These are phyloP conservation scores for Trypanosoma conorhini DNA, from an alignment of 208 protist species.

Conservation along the genomic window DNA sequence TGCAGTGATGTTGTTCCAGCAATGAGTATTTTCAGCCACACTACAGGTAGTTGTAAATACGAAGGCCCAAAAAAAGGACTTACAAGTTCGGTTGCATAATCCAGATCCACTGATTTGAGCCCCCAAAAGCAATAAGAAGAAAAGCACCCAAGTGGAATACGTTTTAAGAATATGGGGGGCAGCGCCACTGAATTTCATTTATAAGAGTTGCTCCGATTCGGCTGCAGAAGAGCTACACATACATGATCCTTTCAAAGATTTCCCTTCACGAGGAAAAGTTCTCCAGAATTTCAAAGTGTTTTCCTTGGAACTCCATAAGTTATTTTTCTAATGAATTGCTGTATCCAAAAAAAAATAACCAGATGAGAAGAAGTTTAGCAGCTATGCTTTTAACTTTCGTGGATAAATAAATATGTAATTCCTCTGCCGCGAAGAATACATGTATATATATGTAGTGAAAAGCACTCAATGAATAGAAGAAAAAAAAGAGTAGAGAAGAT, in stretches of 20 bases:
- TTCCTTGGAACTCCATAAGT: constrained; percentile 76
- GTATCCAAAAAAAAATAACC: constrained; percentile 89
- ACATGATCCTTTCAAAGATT: constrained; percentile 78
- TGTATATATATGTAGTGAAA: background rate
- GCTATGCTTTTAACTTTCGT: constrained; percentile 40
- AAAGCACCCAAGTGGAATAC: constrained; percentile 95
- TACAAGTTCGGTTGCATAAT: constrained; percentile 63
- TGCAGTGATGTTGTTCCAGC: constrained; percentile 91
- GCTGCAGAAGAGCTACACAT: constrained; percentile 91
- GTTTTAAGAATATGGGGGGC: constrained; percentile 81
- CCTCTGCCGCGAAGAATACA: background rate
- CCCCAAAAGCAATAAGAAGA: constrained; percentile 1
- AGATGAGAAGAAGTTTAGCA: constrained; percentile 47
- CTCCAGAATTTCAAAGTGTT: constrained; percentile 67
- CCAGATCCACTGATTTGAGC: constrained; percentile 92
- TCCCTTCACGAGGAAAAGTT: constrained; percentile 63
- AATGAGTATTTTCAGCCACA: constrained; percentile 94
- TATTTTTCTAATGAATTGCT: constrained; percentile 78
- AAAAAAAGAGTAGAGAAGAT: background rate
- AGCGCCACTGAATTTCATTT: constrained; percentile 57
- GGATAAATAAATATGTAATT: too few species aligned
- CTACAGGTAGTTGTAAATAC: constrained; percentile 94
- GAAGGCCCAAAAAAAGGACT: constrained; percentile 97
- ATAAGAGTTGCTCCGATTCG: constrained; percentile 92
- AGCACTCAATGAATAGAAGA: too few species aligned